Percentiles rank a stretch among this genome's conserved stretches.
Conservation (phyloP, 169 alveolate genomes). For the Plasmodium ovale region DNA sequence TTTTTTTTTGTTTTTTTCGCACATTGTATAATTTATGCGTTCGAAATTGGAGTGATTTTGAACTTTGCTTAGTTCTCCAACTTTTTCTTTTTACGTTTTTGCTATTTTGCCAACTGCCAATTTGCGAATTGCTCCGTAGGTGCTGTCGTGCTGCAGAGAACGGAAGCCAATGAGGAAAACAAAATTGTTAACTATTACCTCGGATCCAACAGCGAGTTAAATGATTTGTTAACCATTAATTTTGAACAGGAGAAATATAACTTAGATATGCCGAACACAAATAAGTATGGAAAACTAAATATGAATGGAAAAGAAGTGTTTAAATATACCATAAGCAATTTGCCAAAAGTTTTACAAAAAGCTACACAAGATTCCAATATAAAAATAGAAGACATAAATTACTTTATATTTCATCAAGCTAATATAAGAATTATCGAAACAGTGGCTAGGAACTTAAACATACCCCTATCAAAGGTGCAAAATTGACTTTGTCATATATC, state of each 20-base stretch:
- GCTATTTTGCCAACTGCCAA: too few species aligned
- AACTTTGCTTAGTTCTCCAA: too few species aligned
- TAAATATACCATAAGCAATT: slow-evolving; percentile 77
- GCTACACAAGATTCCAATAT: slow-evolving; percentile 72
- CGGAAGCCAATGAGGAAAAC: slow-evolving; percentile 71
- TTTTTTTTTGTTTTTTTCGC: too few species aligned
- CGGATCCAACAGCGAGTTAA: slow-evolving; percentile 56
- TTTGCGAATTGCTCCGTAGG: slow-evolving; percentile 27
- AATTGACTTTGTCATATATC: not conserved
- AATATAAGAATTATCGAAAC: slow-evolving; percentile 83
- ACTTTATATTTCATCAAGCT: slow-evolving; percentile 85
- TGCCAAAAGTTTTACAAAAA: slow-evolving; percentile 77
- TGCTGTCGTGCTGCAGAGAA: slow-evolving; percentile 54
- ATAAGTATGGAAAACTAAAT: slow-evolving; percentile 61
- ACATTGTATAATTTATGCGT: too few species aligned
- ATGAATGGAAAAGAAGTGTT: slow-evolving; percentile 86
- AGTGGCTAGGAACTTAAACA: slow-evolving; percentile 76
- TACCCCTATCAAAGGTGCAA: slow-evolving; percentile 77
- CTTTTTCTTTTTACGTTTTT: too few species aligned
- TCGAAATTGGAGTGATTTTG: too few species aligned
- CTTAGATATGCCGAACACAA: slow-evolving; percentile 42
- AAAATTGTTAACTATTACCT: slow-evolving; percentile 41
- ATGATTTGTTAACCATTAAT: slow-evolving; percentile 50
- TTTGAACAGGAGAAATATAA: slow-evolving; percentile 28
- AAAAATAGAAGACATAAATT: slow-evolving; percentile 76